Evolutionary conservation across 352 stramenopile genomes (phyloP), one percentile per base, ranked within the genome.

Genomic region (Phytophthora macrochlamydospora): DNA sequence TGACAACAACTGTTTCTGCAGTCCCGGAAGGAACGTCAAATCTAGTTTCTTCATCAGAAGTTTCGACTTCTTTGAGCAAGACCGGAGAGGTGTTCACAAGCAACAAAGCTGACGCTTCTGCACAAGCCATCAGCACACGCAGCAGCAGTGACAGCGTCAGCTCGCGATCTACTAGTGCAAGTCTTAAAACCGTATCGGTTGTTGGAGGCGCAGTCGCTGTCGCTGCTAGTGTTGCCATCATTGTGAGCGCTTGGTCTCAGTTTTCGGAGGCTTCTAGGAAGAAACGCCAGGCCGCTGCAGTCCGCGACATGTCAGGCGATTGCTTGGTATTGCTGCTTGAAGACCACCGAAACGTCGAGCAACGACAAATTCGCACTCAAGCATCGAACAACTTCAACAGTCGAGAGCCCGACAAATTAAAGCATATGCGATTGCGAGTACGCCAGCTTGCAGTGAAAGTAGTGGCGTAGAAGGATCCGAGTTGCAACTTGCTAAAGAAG

Each of bases 231-330:
- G 82, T 95, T 7, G 85, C 85, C 4, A 61, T 95, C 38, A 84
- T 89, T 7, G 83, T 95, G 44, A 90, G 78, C 53, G 87, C 85
- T 0, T 95, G 87, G 87, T 91, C 83, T 14, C 81, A 91, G 48
- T 93, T 87, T 65, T 91, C 81, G 0, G 85, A 92, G 28, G 77
- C 64, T 28, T 78, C 83, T 2, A 79, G 76, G 51, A 78, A 79
- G 54, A 86, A 76, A 71, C 77, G 71, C 0, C 87, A 95, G 67
- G 83, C 83, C 40, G 68, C 87, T 55, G 78, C 76, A 13, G 83
- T 95, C 30, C 81, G 82, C 40, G 81, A 89, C n/a, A 95, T 95
- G 87, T 75, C 87, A 31, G 81, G 81, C 4, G 74, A 88, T 62
- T 88, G 80, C 24, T 75, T 95, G 55, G 62, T 91, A n/a, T 60